Evolutionary conservation across 164 flowering plant species (phyloP), one percentile per base, ranked within the genome.

Genomic region (Liriodendron chinense): DNA sequence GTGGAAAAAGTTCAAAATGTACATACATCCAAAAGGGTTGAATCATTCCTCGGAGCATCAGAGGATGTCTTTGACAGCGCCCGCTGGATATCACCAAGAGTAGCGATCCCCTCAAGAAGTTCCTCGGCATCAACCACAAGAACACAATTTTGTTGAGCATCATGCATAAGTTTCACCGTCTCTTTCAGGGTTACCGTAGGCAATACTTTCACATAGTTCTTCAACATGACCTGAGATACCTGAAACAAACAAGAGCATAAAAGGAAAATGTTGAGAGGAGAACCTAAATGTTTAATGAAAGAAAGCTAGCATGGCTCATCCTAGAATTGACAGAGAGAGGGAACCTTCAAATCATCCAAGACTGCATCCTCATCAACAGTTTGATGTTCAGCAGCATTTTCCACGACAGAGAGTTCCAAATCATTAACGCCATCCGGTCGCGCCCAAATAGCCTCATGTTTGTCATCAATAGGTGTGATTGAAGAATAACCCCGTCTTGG

Each of bases 181-280:
- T 90, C 97, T 81, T 83, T 89, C 77, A 94, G 68, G 25, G 91
- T 87, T 28, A 78, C 66, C 49, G 82, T 68, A 20, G 76, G 77
- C 66, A 84, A 77, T 68, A 92, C 88, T 80, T 84, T 92, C 72
- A 86, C 74, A 78, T 78, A 94, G 78, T 84, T 81, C 76, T 79
- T 90, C 64, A 94, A 87, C 99, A 94, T 92, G 61, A 93, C 97
- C 71, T 85, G 88, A 47, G 93, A 88, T 69, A 92, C 99, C 99
- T 96, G 91, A 71, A 57, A 78, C 65, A 67, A 76, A 70, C 22
- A 73, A 12, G 3, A 68, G 2, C 34, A 62, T 18, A 20, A 10
- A 16, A 64, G 26, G n/a, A 28, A 20, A 21, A 53, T 22, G n/a
- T 28, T 63, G 14, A 21, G 7, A 23, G 57, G 4, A n/a, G 20